Evolutionary conservation across 2,329 filamentous ascomycete species (phyloP).

Genomic region (Triangularia verruculosa): DNA sequence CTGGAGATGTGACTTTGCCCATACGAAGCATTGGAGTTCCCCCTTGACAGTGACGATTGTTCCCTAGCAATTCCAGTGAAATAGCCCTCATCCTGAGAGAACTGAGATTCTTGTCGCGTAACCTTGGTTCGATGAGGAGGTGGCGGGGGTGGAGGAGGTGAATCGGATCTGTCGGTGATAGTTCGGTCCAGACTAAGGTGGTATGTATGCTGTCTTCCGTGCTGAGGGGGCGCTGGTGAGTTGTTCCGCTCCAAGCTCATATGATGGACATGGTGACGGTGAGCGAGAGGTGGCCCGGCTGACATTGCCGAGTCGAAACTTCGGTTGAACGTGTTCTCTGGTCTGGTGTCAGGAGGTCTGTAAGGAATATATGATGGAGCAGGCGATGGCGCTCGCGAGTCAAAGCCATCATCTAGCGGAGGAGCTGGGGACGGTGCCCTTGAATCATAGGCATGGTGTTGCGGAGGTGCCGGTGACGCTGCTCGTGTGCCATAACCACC

Average conservation of each 20-base stretch:
- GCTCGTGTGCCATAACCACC: neutral
- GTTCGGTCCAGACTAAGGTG: constrained; percentile 22
- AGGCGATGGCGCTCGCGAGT: constrained; percentile 28
- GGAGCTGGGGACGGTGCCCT: neutral
- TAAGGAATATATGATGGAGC: constrained; percentile 28
- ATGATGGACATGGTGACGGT: neutral
- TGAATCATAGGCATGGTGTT: constrained; percentile 32
- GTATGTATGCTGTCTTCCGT: constrained; percentile 17
- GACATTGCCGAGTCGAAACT: neutral
- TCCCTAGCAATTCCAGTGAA: constrained; percentile 18
- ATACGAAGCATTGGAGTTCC: constrained; percentile 35
- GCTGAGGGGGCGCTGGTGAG: constrained; percentile 9
- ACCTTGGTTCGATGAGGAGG: constrained; percentile 64
- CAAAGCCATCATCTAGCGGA: constrained; percentile 26
- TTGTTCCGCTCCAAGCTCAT: neutral
- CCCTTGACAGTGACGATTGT: constrained; percentile 23
- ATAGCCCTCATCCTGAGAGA: constrained; percentile 33
- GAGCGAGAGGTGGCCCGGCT: neutral
- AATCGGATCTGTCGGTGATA: constrained; percentile 39
- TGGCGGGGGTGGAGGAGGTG: constrained; percentile 77
- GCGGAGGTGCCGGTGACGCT: constrained; percentile 31
- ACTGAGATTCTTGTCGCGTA: constrained; percentile 32
- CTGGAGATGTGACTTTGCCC: constrained; percentile 7
- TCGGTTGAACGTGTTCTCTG: constrained; percentile 1
- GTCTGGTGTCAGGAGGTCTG: constrained; percentile 25